phyloP scores from a whole-genome alignment of 352 stramenopile genomes.

The Pythium dissimile region DNA sequence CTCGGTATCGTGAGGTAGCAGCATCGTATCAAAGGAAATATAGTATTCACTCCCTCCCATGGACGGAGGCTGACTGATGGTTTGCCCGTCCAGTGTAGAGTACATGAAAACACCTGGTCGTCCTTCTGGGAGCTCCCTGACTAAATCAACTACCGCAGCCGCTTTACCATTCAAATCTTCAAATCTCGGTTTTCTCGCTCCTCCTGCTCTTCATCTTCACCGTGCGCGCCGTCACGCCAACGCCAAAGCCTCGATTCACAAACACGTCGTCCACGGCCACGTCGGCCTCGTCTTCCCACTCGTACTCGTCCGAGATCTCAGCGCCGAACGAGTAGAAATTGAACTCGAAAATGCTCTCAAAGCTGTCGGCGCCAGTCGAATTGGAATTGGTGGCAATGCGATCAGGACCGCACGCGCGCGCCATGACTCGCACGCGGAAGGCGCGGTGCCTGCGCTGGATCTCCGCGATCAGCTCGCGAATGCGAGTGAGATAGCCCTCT shows the following conservation, averaged over 20 bases:
- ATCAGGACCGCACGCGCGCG: background rate
- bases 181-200: background rate
- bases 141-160: no score
- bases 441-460: background rate
- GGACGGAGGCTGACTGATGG: no score
- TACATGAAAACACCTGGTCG: no score
- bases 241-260: background rate
- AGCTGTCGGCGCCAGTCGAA: background rate
- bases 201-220: background rate
- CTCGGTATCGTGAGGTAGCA: no score
- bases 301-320: constrained; percentile 2
- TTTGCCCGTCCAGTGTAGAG: no score
- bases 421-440: background rate
- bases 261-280: background rate
- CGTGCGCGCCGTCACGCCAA: background rate
- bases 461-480: background rate
- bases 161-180: no score
- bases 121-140: no score
- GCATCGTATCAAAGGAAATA: no score
- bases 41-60: no score
- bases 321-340: background rate
- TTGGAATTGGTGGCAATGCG: no score
- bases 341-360: background rate
- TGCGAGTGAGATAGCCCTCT: background rate
- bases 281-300: background rate